Base-by-base conservation (phyloP, 83 land plant species). In the Picea mariana region DNA sequence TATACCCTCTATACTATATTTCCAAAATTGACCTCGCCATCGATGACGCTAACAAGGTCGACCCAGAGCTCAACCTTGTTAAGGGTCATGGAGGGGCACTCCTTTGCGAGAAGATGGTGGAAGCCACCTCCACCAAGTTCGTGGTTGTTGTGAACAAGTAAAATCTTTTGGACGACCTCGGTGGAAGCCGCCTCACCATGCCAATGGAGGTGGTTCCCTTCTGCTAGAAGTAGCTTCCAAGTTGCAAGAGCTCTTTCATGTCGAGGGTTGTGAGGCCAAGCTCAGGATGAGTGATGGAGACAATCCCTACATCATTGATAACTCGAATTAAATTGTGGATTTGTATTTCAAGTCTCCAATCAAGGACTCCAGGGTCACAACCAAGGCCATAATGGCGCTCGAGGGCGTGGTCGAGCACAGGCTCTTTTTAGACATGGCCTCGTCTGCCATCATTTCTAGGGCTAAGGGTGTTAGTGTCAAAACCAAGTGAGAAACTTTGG, bases 341-440 rank as follows among this genome's bases (percentile, higher is more conserved):
- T 86, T 86, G 9, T 63, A 63, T 63, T 86, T 89, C 77, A 80
- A 87, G 87, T 52, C 67, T 40, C 89, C 85, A 12, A 89, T 89
- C 23, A 87, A 87, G 78, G 89, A 89, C 71, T 81, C 84, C 66
- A 63, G 80, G 34, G 96, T 85, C 0, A 96, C 98, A 2, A 92
- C 98, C 12, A 90, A 93, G 63, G 92, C 86, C 15, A 97, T 97
- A 55, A 79, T 90, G 68, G 77, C 90, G 62, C 85, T 93, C 3
- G 86, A 94, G 26, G 97, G 98, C 1, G 96, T 97, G 47, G 96
- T 95, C 26, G 98, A 97, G 84, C 99, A 97, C 80, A 98, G 99
- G 1, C 84, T 96, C 82, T 93, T 96, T 80, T 84, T 96, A 60
- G 93, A 87, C 68, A 93, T 96, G 99, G 96, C 99, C 5, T 91